Evolutionary conservation across 2,329 filamentous ascomycete genomes (phyloP), one percentile per base, ranked within the genome.

Genomic region (Fusarium sp.): DNA sequence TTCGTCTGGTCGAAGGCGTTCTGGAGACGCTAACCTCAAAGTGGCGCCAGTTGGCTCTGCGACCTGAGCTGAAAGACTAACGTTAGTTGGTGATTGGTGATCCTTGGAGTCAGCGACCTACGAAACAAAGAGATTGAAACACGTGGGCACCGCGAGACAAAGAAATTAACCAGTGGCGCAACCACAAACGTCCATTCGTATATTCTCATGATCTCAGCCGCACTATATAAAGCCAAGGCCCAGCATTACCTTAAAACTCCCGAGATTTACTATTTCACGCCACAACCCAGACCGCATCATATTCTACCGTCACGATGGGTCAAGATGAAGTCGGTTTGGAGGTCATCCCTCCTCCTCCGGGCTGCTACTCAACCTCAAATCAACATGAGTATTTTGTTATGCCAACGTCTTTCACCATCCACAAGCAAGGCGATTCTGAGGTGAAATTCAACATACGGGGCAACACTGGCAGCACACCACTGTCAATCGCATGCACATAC

Each of bases 331-430:
- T 45, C 4, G 17, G 20, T 7, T 1, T 62, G 7, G 7, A 58
- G 31, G 10, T 31, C 15, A 5, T 57, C 2, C 7, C 39, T 4
- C 25, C 29, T 6, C 27, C 47, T 7, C n/a, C 27, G 14, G 4
- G 2, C 1, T 27, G 2, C 1, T 27, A 46, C 12, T 18, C 50
- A 8, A 5, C 6, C 8, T 14, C 39, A 10, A 36, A 17, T 7
- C n/a, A 10, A 31, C 4, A 15, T 12, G 4, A 5, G 5, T 7
- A 17, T 3, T 22, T 38, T 11, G 4, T 53, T 3, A 29, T 64
- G 8, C 61, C 55, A 1, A 38, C 20, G 1, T 38, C 33, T 8
- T 64, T 64, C 39, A 64, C 61, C 12, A 64, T 64, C 8, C 55
- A 50, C 13, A 33, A n/a, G 9, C 17, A 25, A 27, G 45, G 17